Conservation (phyloP, 2,329 filamentous ascomycete species). For the Aspergillus sp. region DNA sequence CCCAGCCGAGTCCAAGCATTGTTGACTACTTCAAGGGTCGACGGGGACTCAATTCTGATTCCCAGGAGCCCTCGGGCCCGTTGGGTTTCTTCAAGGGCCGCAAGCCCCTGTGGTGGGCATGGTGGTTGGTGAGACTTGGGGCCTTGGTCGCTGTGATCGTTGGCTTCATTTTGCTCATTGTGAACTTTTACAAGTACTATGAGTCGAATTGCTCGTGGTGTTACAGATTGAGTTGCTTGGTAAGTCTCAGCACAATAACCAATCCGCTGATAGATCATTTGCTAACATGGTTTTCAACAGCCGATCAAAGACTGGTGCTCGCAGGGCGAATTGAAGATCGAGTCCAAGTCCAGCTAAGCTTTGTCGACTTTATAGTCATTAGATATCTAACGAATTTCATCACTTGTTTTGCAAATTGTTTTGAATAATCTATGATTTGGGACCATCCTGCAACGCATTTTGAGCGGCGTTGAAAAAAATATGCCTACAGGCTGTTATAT, state of each 20-base stretch:
- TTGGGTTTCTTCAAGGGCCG: slow-evolving; percentile 83
- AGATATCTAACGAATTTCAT: too few species aligned
- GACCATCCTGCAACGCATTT: background rate
- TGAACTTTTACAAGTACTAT: slow-evolving; percentile 83
- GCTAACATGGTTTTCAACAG: slow-evolving; percentile 17
- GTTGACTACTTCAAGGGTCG: slow-evolving; percentile 35
- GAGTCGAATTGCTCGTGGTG: slow-evolving; percentile 78
- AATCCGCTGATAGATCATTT: background rate
- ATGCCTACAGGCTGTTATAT: too few species aligned
- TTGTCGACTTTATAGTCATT: too few species aligned
- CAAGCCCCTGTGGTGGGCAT: slow-evolving; percentile 93
- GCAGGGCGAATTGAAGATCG: slow-evolving; percentile 25
- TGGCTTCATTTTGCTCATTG: slow-evolving; percentile 78
- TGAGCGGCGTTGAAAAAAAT: background rate
- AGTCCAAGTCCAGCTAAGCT: slow-evolving; percentile 1
- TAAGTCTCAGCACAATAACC: slow-evolving; percentile 47
- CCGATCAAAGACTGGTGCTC: slow-evolving; percentile 44
- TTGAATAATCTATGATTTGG: too few species aligned
- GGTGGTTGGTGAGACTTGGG: slow-evolving; percentile 83
- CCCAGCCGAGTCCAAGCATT: slow-evolving; percentile 57
- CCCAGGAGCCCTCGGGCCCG: slow-evolving; percentile 9
- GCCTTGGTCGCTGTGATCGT: slow-evolving; percentile 76
- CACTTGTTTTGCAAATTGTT: too few species aligned
- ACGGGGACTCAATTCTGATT: slow-evolving; percentile 53
- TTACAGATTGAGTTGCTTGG: slow-evolving; percentile 89